Conservation (phyloP, 2,329 filamentous ascomycete species). For the Botryotinia convoluta region DNA sequence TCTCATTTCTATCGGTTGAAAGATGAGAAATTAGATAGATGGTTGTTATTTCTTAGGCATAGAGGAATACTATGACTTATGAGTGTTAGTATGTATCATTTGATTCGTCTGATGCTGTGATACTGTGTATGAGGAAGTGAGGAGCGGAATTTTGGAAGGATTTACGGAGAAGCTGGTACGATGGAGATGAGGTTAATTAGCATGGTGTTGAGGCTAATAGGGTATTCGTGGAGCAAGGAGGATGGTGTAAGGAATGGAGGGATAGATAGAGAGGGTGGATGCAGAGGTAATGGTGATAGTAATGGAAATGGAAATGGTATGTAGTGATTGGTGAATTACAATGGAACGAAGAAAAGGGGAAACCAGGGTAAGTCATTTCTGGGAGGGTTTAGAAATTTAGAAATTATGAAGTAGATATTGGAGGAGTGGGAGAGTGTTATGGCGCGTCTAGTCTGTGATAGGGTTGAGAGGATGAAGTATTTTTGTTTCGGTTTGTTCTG, state of each 20-base stretch:
- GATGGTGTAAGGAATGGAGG: neutral
- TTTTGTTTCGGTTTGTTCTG: neutral
- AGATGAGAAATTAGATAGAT: neutral
- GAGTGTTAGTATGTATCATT: neutral
- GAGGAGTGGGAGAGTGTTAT: neutral
- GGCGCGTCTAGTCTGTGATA: neutral
- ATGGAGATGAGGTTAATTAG: neutral
- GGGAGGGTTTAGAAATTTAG: neutral
- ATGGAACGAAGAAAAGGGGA: neutral
- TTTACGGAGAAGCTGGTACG: neutral
- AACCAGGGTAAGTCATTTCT: too few species aligned
- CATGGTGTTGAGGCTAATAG: neutral
- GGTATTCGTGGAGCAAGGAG: neutral
- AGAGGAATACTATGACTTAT: neutral
- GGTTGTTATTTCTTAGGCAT: neutral
- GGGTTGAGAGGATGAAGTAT: neutral
- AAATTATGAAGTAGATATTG: neutral
- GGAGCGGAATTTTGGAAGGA: neutral
- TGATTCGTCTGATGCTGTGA: neutral
- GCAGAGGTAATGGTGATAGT: neutral
- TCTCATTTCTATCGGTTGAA: neutral
- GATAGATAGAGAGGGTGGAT: neutral
- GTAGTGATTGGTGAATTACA: fast-evolving
- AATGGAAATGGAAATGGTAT: neutral
- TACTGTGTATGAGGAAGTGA: neutral